Conservation (phyloP, 768 basidiomycete genomes). For the Trametes coccinea region DNA sequence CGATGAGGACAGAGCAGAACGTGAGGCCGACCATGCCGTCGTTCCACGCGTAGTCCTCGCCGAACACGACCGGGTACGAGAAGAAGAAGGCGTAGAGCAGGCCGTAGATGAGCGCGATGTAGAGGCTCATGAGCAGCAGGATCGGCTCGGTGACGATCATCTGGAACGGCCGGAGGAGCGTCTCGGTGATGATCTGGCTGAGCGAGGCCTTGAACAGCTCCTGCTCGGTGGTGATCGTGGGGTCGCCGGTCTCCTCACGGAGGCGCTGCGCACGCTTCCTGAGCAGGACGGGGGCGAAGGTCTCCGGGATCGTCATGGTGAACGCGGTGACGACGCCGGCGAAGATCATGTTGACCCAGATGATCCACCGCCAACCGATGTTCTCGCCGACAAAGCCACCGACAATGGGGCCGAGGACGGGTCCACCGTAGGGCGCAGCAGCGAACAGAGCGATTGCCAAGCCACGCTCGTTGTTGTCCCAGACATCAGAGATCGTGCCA, state of each 20-base stretch:
- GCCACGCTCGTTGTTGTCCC: conserved; percentile 40
- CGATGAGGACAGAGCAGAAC: conserved; percentile 43
- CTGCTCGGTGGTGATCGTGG: conserved; percentile 42
- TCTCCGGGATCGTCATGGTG: conserved; percentile 44
- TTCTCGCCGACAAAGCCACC: conserved; percentile 47
- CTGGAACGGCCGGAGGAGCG: conserved; percentile 44
- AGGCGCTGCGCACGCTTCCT: conserved; percentile 40
- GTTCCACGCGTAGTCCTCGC: conserved; percentile 38
- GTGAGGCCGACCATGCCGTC: conserved; percentile 40
- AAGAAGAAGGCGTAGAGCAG: conserved; percentile 40
- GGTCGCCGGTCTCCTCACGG: conserved; percentile 38
- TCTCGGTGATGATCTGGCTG: conserved; percentile 39
- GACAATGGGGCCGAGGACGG: conserved; percentile 54
- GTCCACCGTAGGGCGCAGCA: conserved; percentile 44
- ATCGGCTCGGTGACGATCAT: conserved; percentile 50
- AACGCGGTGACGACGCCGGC: conserved; percentile 34
- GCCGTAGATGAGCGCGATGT: conserved; percentile 45
- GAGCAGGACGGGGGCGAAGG: conserved; percentile 47
- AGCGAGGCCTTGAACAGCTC: conserved; percentile 40
- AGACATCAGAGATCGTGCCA: conserved; percentile 38
- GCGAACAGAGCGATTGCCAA: conserved; percentile 45
- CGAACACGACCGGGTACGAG: conserved; percentile 41
- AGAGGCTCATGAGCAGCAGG: conserved; percentile 45
- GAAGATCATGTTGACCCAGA: conserved; percentile 46
- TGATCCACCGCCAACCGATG: conserved; percentile 41